A percentile compares a stretch with the other conserved stretches of the same genome.
These are phyloP conservation scores for Melocanna baccifera DNA, from an alignment of 176 grass and related monocot genomes.

Conservation along the genomic window DNA sequence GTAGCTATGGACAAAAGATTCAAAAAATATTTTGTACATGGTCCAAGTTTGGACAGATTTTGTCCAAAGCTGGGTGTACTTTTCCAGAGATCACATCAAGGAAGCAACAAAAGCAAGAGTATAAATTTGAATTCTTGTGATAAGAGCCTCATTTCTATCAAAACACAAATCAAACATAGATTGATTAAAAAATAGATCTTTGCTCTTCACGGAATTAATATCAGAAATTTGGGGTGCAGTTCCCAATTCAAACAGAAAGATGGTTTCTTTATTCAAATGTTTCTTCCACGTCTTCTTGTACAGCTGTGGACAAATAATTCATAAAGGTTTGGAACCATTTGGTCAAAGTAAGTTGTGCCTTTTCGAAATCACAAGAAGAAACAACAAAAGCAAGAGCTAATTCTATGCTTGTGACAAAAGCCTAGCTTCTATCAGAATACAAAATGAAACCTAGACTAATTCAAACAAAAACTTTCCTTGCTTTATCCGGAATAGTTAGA, in stretches of 20 bases:
- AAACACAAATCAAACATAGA: background rate
- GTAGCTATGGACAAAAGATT: background rate
- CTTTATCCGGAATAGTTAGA: background rate
- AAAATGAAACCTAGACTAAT: background rate
- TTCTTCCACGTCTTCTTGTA: background rate
- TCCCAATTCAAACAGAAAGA: no score
- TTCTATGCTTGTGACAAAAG: background rate
- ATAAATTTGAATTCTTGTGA: background rate
- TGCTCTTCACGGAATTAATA: background rate
- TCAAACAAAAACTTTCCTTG: background rate
- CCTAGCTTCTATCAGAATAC: background rate
- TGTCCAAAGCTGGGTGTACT: slow-evolving; percentile 3
- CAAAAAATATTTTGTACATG: background rate
- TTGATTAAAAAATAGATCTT: background rate
- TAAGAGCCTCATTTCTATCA: background rate
- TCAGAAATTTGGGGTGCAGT: background rate
- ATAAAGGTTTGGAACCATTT: background rate
- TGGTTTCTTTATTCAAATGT: background rate
- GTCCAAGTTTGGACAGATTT: slow-evolving; percentile 1
- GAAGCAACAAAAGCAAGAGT: background rate
- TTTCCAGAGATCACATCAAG: background rate
- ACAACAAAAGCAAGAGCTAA: background rate
- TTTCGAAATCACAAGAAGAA: background rate
- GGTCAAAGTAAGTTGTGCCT: background rate
- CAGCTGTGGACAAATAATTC: background rate